Evolutionary conservation across 768 basidiomycete species (phyloP).

Genomic region (Pleurotus eryngii): DNA sequence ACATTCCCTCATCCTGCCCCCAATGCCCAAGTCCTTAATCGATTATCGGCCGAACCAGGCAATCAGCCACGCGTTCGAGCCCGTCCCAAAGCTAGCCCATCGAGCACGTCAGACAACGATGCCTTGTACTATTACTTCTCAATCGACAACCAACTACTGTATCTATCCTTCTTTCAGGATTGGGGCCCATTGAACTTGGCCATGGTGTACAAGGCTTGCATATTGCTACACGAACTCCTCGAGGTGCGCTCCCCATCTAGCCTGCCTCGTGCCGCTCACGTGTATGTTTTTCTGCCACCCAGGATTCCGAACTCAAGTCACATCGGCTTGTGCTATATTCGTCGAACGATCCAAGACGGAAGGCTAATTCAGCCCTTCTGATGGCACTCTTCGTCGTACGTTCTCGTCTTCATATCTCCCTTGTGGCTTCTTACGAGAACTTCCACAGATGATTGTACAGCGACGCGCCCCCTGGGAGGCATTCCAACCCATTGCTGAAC

Average conservation of each 20-base stretch:
- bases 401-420: conserved; percentile 13
- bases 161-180: conserved; percentile 92
- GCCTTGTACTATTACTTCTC: conserved; percentile 87
- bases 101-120: conserved; percentile 68
- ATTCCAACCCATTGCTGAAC: conserved; percentile 87
- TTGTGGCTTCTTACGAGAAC: conserved; percentile 11
- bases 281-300: conserved; percentile 24
- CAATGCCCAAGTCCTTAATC: conserved; percentile 61
- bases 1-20: conserved; percentile 82
- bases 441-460: conserved; percentile 83
- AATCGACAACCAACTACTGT: conserved; percentile 88
- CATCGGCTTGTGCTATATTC: conserved; percentile 86
- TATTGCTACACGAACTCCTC: conserved; percentile 85
- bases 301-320: conserved; percentile 75
- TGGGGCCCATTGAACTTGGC: conserved; percentile 91
- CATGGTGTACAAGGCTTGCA: conserved; percentile 93
- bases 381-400: conserved; percentile 91
- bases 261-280: conserved; percentile 31
- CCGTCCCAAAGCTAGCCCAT: conserved; percentile 54
- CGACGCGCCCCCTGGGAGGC: conserved; percentile 90
- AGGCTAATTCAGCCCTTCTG: conserved; percentile 92
- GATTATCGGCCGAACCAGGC: conserved; percentile 44
- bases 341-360: conserved; percentile 77
- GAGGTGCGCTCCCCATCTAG: conserved; percentile 48
- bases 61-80: conserved; percentile 63